phyloP scores from a whole-genome alignment of 2,329 filamentous ascomycete species.

The Ophidiomyces ophidiicola region DNA sequence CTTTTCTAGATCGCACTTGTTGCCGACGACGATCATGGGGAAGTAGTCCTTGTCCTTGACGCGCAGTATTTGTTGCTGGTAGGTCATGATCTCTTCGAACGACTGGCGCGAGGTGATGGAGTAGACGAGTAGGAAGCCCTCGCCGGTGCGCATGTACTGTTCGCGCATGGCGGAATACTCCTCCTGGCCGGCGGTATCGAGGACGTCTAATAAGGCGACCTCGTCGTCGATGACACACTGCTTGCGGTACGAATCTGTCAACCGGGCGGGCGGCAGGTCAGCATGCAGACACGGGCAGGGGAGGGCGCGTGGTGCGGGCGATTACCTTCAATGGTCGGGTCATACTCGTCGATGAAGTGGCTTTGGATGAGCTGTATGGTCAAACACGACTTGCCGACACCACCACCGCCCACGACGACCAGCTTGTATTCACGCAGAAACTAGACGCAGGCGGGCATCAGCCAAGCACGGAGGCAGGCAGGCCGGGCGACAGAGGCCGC shows the following conservation, averaged over 20 bases:
- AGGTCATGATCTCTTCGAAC: constrained; percentile 96
- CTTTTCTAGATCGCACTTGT: constrained; percentile 95
- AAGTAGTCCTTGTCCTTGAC: constrained; percentile 99
- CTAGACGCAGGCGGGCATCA: too few relatives aligned
- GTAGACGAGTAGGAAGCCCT: constrained; percentile 95
- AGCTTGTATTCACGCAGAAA: constrained; percentile 88
- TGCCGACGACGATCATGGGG: constrained; percentile 96
- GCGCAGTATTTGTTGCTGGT: constrained; percentile 94
- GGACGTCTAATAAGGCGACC: constrained; percentile 90
- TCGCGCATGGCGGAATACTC: constrained; percentile 99
- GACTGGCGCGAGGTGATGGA: constrained; percentile 95
- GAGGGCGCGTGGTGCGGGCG: constrained; percentile 25
- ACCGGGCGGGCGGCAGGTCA: background rate
- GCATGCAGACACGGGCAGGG: background rate
- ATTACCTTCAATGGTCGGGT: constrained; percentile 91
- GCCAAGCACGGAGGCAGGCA: too few relatives aligned
- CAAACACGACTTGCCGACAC: constrained; percentile 97
- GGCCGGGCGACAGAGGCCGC: background rate
- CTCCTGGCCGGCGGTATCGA: constrained; percentile 96
- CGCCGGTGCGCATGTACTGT: constrained; percentile 98
- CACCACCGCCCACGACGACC: constrained; percentile 94
- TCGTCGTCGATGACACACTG: constrained; percentile 98
- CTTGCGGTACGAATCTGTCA: constrained; percentile 93
- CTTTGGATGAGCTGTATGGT: constrained; percentile 93
- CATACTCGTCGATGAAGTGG: constrained; percentile 99